These are phyloP conservation scores for Lichtheimia corymbifera DNA, from an alignment of 371 early-diverging fungal genomes.

Conservation along the genomic window DNA sequence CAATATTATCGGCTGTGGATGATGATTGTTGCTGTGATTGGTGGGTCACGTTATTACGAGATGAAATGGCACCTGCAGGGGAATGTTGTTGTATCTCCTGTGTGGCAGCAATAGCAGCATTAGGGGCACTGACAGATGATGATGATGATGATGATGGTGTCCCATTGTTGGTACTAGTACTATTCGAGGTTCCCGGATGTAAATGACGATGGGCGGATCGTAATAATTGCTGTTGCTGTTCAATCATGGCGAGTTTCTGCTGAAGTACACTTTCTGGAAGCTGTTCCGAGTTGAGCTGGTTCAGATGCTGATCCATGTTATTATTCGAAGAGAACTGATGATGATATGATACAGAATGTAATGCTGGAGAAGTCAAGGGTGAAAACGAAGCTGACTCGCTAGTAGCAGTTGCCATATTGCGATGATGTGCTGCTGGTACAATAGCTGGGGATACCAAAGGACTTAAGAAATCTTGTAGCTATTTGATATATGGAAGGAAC, in stretches of 20 bases:
- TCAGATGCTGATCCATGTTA: slow-evolving; percentile 2
- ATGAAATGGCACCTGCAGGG: slow-evolving; percentile 4
- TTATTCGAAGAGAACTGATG: slow-evolving; percentile 11
- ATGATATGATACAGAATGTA: slow-evolving; percentile 47
- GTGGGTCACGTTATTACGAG: slow-evolving; percentile 14
- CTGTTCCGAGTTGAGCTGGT: slow-evolving; percentile 10
- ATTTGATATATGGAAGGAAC: not conserved
- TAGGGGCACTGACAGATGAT: slow-evolving; percentile 5
- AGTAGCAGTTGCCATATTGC: slow-evolving; percentile 27
- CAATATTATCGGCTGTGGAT: slow-evolving; percentile 20
- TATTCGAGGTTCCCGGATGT: not conserved
- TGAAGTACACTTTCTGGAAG: slow-evolving; percentile 25
- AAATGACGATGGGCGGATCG: slow-evolving; percentile 32
- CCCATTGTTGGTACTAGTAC: not conserved
- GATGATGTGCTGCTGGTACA: slow-evolving; percentile 45
- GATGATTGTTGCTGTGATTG: slow-evolving; percentile 5
- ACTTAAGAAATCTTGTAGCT: slow-evolving; percentile 56
- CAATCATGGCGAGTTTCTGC: slow-evolving; percentile 46
- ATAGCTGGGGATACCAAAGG: slow-evolving; percentile 76
- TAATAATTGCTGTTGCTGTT: slow-evolving; percentile 53
- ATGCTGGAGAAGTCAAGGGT: slow-evolving; percentile 72
- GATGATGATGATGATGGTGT: not conserved
- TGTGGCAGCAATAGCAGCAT: not conserved
- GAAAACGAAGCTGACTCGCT: slow-evolving; percentile 48
- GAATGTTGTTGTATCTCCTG: slow-evolving; percentile 8